Conservation (phyloP, 495 filamentous ascomycete genomes). For the Aspergillus sclerotioniger region DNA sequence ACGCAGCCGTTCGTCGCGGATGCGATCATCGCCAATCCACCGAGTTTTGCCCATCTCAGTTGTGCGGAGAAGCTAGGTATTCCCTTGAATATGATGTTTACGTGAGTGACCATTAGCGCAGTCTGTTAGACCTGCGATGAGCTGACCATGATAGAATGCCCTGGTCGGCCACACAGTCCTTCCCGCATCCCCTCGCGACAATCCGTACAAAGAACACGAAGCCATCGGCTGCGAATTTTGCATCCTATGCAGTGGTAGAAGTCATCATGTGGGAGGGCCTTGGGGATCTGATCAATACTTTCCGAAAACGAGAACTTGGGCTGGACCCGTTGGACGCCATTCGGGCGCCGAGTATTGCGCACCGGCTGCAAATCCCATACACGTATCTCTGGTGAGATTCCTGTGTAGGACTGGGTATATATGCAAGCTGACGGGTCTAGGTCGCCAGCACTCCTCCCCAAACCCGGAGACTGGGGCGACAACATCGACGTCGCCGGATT, state of each 20-base stretch:
- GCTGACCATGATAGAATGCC: slow-evolving; percentile 50
- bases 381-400: slow-evolving; percentile 77
- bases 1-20: slow-evolving; percentile 70
- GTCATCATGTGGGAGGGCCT: slow-evolving; percentile 81
- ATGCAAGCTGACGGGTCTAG: slow-evolving; percentile 9
- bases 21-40: slow-evolving; percentile 81
- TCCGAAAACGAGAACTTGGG: slow-evolving; percentile 61
- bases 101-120: slow-evolving; percentile 52
- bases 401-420: too few species aligned
- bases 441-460: slow-evolving; percentile 78
- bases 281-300: slow-evolving; percentile 72
- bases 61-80: slow-evolving; percentile 79
- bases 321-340: slow-evolving; percentile 65
- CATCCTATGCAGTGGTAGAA: slow-evolving; percentile 73
- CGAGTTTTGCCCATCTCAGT: slow-evolving; percentile 77
- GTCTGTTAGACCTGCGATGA: not conserved
- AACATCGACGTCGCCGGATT: slow-evolving; percentile 74
- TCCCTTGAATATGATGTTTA: slow-evolving; percentile 81
- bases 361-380: slow-evolving; percentile 65
- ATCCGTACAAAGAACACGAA: slow-evolving; percentile 53
- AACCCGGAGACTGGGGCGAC: slow-evolving; percentile 71
- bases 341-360: slow-evolving; percentile 63
- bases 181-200: slow-evolving; percentile 56
- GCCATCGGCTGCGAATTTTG: slow-evolving; percentile 62
- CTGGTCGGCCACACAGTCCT: slow-evolving; percentile 52